Evolutionary conservation across 2,329 filamentous ascomycete species (phyloP).

Genomic region (Eurotiales sp.): DNA sequence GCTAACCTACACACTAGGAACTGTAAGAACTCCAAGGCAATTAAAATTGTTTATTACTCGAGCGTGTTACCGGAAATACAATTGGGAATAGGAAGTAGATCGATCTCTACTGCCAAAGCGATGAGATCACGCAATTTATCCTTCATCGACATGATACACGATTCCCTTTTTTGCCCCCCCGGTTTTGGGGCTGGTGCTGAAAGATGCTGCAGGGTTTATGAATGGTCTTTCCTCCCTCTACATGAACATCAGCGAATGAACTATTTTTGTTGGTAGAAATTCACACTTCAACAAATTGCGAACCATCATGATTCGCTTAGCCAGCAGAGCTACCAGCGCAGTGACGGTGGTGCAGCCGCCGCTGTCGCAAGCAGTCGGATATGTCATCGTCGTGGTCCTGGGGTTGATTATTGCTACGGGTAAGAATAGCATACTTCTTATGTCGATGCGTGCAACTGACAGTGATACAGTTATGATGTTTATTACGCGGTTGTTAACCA

Average conservation of each 20-base stretch:
- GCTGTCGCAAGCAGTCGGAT: constrained; percentile 39
- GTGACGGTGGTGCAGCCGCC: constrained; percentile 26
- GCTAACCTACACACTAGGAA: background rate
- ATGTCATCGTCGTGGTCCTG: constrained; percentile 41
- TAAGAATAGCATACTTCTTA: constrained; percentile 16
- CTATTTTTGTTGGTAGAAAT: background rate
- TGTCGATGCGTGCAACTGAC: constrained; percentile 2
- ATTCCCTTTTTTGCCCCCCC: background rate
- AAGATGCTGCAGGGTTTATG: background rate
- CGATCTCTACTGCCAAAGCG: no score
- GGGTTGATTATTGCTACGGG: constrained; percentile 40
- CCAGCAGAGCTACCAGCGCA: constrained; percentile 18
- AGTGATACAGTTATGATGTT: constrained; percentile 42
- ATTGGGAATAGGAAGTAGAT: no score
- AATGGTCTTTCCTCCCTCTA: background rate
- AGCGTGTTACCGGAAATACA: no score
- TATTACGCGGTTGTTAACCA: constrained; percentile 46
- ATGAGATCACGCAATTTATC: background rate
- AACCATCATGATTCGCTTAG: constrained; percentile 8
- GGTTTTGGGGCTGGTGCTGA: background rate
- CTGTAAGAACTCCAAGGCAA: no score
- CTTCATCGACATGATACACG: background rate
- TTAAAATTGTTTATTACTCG: no score
- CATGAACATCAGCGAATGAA: background rate
- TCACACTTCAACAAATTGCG: background rate